Conservation (phyloP, 225 moss, liverwort and hornwort genomes). For the Polytrichum formosum region DNA sequence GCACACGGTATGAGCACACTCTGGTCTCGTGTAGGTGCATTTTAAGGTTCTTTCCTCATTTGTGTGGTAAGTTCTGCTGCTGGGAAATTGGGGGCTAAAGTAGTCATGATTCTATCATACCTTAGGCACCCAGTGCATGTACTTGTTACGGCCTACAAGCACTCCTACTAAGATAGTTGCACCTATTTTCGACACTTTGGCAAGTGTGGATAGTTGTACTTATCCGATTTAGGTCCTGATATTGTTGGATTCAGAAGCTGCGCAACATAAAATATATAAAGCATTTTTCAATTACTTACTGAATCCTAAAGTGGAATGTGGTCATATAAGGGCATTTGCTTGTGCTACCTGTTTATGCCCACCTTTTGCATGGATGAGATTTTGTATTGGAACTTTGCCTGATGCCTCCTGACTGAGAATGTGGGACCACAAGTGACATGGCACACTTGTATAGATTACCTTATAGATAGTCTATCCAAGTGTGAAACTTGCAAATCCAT, state of each 20-base stretch:
- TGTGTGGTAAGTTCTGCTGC: background rate
- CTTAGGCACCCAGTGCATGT: too few relatives aligned
- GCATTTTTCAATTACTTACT: too few relatives aligned
- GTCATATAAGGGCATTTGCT: too few relatives aligned
- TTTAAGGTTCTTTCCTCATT: constrained; percentile 5
- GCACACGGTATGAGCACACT: constrained; percentile 87
- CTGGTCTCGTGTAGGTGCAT: constrained; percentile 35
- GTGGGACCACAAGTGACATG: too few relatives aligned
- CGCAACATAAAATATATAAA: too few relatives aligned
- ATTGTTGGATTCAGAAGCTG: too few relatives aligned
- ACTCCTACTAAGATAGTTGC: background rate
- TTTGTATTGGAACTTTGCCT: background rate
- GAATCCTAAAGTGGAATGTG: too few relatives aligned
- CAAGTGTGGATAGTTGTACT: background rate
- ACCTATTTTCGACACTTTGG: background rate
- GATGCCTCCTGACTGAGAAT: too few relatives aligned
- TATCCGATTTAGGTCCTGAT: too few relatives aligned
- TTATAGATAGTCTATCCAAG: too few relatives aligned
- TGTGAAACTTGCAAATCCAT: background rate
- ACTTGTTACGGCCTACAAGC: background rate
- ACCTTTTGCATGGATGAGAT: too few relatives aligned
- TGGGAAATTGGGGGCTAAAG: background rate
- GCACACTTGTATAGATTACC: background rate
- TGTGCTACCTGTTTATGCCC: too few relatives aligned
- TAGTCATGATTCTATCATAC: background rate